Base-by-base conservation (phyloP, 441 rosid species). In the Breynia disticha region DNA sequence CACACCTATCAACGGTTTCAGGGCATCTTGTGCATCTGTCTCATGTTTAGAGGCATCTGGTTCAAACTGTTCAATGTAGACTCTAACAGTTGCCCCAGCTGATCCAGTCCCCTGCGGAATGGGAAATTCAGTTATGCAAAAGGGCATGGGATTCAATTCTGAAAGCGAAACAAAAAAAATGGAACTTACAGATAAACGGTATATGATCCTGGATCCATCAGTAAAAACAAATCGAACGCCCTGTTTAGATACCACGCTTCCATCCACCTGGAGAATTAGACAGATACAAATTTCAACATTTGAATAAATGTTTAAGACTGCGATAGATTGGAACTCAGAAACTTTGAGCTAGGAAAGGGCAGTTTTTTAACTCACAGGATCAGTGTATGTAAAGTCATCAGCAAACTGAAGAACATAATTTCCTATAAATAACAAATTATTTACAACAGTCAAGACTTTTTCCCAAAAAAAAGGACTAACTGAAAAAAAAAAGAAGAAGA, bases 191-290 rank as follows among this genome's bases (percentile, higher is more conserved):
- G 91, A 90, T 76, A 87, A 73, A 32, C 91, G 96, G 56, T 74
- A 84, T 59, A 84, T 84, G 67, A 90, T 84, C 74, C 90, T 81
- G 21, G 96, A 90, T 58, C 96, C 90, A 59, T 87, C 96, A 0
- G 83, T 84, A 57, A 90, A 90, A 61, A 90, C 90, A 73, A 90
- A 77, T 32, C 95, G 87, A 59, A 90, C 82, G 56, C 95, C 97
- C 76, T 90, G 97, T 77, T 90, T 90, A 46, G 89, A 65, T 61
- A 72, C 95, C 52, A 84, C 83, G 65, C 96, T 84, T 75, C 91
- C 91, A 68, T 90, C 95, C 66, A 90, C 91, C 97, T 90, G 66
- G 59, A 64, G 45, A 68, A 19, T 52, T 42, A 32, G 49, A 51
- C 46, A 46, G 48, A 20, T 15, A 56, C 18, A 17, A 10, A 55